Conservation (phyloP, 2,329 filamentous ascomycete species). For the Venturia effusa region DNA sequence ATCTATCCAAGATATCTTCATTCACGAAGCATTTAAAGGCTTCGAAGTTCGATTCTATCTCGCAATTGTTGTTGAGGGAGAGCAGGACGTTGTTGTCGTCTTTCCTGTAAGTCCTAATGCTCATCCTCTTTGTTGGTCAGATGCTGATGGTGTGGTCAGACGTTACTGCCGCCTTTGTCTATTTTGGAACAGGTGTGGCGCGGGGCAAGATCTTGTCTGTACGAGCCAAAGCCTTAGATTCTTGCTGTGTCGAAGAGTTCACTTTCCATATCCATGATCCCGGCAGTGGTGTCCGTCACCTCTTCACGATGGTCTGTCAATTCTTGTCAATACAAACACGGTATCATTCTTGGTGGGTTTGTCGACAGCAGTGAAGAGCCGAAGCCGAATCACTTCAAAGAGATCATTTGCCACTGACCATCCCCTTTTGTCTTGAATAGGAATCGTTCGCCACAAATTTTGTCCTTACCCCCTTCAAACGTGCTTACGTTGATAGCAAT, state of each 20-base stretch:
- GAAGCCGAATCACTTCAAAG: no score
- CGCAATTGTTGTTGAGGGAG: conserved; percentile 78
- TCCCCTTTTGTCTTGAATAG: no score
- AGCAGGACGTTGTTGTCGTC: conserved; percentile 84
- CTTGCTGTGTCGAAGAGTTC: background rate
- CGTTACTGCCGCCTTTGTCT: conserved; percentile 58
- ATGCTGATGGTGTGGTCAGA: conserved; percentile 24
- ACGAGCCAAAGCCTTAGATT: conserved; percentile 45
- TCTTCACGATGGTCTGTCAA: background rate
- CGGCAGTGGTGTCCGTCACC: no score
- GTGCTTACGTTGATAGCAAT: no score
- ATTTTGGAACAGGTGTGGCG: conserved; percentile 88
- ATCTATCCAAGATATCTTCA: conserved; percentile 83
- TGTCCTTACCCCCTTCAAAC: no score
- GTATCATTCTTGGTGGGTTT: no score
- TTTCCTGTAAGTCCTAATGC: conserved; percentile 55
- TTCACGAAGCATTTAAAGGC: conserved; percentile 88
- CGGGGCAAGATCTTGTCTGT: conserved; percentile 70
- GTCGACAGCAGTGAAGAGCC: no score
- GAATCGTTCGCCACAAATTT: no score
- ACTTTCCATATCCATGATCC: background rate
- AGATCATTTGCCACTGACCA: no score
- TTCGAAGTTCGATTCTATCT: conserved; percentile 88
- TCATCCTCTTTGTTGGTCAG: background rate
- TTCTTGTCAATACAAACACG: no score